Base-by-base conservation (phyloP, 345 rosid species). In the Hibiscus syriacus region DNA sequence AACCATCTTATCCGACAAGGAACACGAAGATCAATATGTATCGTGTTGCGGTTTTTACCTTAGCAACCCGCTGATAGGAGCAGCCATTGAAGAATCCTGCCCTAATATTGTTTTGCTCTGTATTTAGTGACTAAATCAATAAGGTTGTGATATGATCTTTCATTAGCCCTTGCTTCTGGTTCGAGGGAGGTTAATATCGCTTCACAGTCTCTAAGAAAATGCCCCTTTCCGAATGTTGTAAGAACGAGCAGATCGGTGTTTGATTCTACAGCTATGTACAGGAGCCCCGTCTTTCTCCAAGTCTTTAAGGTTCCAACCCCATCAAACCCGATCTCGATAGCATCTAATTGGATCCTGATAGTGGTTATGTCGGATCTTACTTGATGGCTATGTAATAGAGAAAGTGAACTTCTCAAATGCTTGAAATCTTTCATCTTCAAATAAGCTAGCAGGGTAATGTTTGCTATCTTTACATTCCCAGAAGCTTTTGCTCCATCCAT, bases 321-420 rank as follows among this genome's bases (percentile, higher is more conserved):
- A 34, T 59, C 64, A 17, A 32, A 58, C 32, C 64, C 25, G 20
- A 58, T 58, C 43, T 57, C 4, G 3, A 57, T 14, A 29, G 61
- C 61, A 16, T 86, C 88, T 3, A 77, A 83, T 56, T 86, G 30
- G 26, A 86, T 78, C 19, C 93, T 90, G 19, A 90, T 78, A n/a
- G n/a, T n/a, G n/a, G n/a, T n/a, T n/a, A n/a, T n/a, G n/a, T n/a
- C n/a, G n/a, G n/a, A n/a, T n/a, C n/a, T 78, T 73, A 85, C 82
- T 38, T n/a, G 27, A 50, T 27, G 55, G 2, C 25, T 70, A 32
- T 69, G 68, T 65, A 83, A 66, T 66, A 71, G 72, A 5, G 61
- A 74, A 41, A 86, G 76, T n/a, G n/a, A n/a, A n/a, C n/a, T n/a
- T n/a, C n/a, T n/a, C n/a, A n/a, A n/a, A n/a, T n/a, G n/a, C n/a